A percentile compares a stretch with the other conserved stretches of the same genome.
Evolutionary conservation across 2,329 filamentous ascomycete species (phyloP).

Genomic region (Phoma sp.): DNA sequence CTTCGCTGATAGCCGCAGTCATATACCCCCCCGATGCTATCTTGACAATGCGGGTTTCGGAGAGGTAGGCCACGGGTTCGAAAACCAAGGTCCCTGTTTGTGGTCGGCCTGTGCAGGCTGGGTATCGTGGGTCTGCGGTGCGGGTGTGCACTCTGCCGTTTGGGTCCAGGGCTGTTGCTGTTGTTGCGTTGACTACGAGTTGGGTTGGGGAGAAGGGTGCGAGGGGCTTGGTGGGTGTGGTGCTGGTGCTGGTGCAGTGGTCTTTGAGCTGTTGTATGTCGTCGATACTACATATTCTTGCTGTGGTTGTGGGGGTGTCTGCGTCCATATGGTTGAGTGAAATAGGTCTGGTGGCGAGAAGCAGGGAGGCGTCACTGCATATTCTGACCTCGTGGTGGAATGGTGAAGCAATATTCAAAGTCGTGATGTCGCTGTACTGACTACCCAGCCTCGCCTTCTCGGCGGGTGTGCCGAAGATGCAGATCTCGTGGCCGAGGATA

Average conservation of each 20-base stretch:
- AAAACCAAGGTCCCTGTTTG: conserved; percentile 9
- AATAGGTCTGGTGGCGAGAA: neutral
- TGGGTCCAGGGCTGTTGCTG: conserved; percentile 26
- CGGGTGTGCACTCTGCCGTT: conserved; percentile 30
- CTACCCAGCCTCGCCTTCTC: neutral
- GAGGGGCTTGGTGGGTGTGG: too few relatives aligned
- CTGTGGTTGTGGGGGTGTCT: neutral
- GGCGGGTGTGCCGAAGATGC: conserved; percentile 17
- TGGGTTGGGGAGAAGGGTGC: conserved; percentile 11
- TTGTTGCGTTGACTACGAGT: conserved; percentile 29
- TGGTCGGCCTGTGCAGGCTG: conserved; percentile 31
- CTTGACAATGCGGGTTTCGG: conserved; percentile 28
- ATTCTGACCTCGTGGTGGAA: neutral
- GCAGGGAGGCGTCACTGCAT: conserved; percentile 4
- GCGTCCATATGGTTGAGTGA: neutral
- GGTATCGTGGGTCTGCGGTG: conserved; percentile 33
- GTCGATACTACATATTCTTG: neutral
- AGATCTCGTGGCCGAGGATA: conserved; percentile 8
- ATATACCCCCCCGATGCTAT: conserved; percentile 42
- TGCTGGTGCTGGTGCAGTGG: neutral
- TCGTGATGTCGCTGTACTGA: neutral
- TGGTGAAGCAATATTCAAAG: neutral
- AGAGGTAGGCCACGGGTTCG: conserved; percentile 34
- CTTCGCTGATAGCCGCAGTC: conserved; percentile 37
- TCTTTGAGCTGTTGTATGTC: neutral